phyloP scores from a whole-genome alignment of 2,329 filamentous ascomycete species.

The Penicillium italicum region DNA sequence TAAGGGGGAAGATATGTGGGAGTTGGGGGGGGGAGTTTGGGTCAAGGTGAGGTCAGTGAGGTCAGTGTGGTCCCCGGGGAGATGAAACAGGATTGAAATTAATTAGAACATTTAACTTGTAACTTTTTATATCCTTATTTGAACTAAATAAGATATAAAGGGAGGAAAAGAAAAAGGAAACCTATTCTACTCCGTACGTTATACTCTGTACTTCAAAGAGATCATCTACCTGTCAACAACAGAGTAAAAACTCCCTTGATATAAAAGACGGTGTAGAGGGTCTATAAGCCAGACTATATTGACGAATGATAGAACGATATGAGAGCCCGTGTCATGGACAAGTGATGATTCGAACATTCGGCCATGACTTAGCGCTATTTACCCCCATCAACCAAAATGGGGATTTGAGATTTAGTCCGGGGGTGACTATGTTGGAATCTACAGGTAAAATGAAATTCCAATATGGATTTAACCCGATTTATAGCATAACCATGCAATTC shows the following conservation, averaged over 20 bases:
- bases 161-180: neutral
- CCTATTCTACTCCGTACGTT: too few relatives aligned
- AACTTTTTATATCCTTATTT: neutral
- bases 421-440: neutral
- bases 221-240: neutral
- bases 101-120: neutral
- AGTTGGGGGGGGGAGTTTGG: neutral
- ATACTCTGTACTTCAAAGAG: neutral
- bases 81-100: conserved; percentile 6
- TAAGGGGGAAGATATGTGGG: neutral
- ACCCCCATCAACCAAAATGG: neutral
- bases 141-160: neutral
- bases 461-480: neutral
- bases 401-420: neutral
- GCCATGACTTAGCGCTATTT: neutral
- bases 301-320: conserved; percentile 26
- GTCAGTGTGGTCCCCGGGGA: conserved; percentile 1
- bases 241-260: neutral
- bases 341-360: neutral
- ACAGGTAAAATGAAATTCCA: too few relatives aligned
- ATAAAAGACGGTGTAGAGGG: conserved; percentile 19
- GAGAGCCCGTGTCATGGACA: conserved; percentile 19
- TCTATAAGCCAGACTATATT: neutral
- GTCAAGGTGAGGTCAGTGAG: conserved; percentile 7
- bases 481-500: neutral